Evolutionary conservation across 2,329 filamentous ascomycete genomes (phyloP), one percentile per base, ranked within the genome.

Genomic region (Rachicladosporium sp.): DNA sequence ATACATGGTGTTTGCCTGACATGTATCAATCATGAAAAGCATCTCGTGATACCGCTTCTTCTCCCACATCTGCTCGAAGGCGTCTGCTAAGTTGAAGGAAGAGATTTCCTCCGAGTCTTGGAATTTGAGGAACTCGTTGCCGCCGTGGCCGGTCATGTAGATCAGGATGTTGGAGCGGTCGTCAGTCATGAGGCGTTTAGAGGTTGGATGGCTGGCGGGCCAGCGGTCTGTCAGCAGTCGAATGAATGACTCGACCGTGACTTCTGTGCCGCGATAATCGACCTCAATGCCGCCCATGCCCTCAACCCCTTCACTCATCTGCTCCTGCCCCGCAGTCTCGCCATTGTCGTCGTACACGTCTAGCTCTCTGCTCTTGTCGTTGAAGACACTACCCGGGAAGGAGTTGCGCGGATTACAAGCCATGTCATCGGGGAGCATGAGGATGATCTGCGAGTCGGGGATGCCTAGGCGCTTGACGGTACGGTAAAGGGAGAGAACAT

Each of bases 391-490:
- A 38, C 91, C 91, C 0, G 91, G 88, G 61, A 98, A 98, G 36
- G 88, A 87, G 61, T 98, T 98, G 55, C 91, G 86, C 29, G 91
- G 91, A 64, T 98, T 98, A 71, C 91, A 98, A 31, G 91, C 91
- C 86, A 98, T 96, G 67, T 98, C 91, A 62, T 98, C 91, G 15
- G 91, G 91, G n/a, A 98, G 77, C 88, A 98, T 96, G 50, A 98
- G 82, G 60, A 98, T 96, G 65, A 98, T 98, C 61, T 98, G 91
- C 38, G 86, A 94, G 64, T 98, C 91, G 29, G 91, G 91, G 44
- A 98, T 98, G 36, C 91, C 91, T 31, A 98, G 78, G 9, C 91
- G 84, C 68, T 98, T 98, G 47, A 98, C 91, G 42, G 91, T 98
- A 43, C 91, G 85, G 66, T 98, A 98, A 47, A 98, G 79, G 43